phyloP scores from a whole-genome alignment of 2,329 filamentous ascomycete species.

The Epichloe baconii region DNA sequence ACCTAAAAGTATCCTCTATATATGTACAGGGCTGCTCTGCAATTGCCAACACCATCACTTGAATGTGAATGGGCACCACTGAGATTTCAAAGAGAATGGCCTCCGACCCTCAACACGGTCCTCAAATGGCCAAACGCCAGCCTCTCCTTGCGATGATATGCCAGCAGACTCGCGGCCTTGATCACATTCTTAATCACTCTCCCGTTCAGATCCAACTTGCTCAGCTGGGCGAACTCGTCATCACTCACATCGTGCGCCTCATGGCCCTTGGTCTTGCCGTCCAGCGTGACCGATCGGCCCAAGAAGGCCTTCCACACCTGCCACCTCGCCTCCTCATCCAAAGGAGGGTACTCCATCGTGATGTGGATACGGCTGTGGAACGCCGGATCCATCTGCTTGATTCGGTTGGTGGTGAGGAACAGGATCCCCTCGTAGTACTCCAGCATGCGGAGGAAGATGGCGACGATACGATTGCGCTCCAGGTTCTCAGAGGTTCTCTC shows the following conservation, averaged over 20 bases:
- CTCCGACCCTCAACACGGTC: slow-evolving; percentile 19
- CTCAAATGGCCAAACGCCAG: slow-evolving; percentile 16
- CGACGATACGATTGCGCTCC: slow-evolving; percentile 20
- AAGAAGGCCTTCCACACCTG: slow-evolving; percentile 29
- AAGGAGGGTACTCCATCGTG: slow-evolving; percentile 31
- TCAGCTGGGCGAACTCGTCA: slow-evolving; percentile 21
- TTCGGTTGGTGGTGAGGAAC: slow-evolving; percentile 36
- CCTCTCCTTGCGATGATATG: slow-evolving; percentile 18
- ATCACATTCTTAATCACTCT: slow-evolving; percentile 38
- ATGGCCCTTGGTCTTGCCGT: slow-evolving; percentile 9
- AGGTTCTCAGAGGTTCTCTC: slow-evolving; percentile 21
- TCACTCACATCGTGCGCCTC: slow-evolving; percentile 19
- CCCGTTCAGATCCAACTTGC: slow-evolving; percentile 30
- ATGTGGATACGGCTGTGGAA: slow-evolving; percentile 36
- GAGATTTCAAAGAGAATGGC: slow-evolving; percentile 13
- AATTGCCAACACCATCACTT: background rate
- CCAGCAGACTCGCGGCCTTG: slow-evolving; percentile 22
- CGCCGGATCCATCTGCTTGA: slow-evolving; percentile 31
- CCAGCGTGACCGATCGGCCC: slow-evolving; percentile 11
- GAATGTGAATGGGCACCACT: background rate
- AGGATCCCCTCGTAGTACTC: slow-evolving; percentile 36
- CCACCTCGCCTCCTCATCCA: slow-evolving; percentile 23
- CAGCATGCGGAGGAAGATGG: slow-evolving; percentile 29
- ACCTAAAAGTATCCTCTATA: too few species aligned
- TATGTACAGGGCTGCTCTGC: background rate